Base-by-base conservation (phyloP, 345 rosid species). In the Salix arbutifolia region DNA sequence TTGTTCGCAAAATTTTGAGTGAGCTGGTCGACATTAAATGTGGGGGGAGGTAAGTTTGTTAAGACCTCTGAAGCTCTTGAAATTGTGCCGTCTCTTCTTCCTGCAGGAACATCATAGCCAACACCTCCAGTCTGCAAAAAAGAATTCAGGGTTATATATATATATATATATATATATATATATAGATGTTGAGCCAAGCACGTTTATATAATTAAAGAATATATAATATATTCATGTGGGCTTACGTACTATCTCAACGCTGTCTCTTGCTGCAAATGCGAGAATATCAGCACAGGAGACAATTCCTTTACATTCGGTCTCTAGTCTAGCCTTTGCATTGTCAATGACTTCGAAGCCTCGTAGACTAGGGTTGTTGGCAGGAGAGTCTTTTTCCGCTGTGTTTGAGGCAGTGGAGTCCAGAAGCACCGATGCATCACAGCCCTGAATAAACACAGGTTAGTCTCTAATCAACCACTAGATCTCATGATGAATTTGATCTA, bases 261-360 rank as follows among this genome's bases (percentile, higher is more conserved):
- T 83, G 53, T 90, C 90, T 35, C 89, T 84, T 10, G 91, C 91
- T 1, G 90, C 93, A 78, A 79, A 85, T 1, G 93, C 91, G 4
- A 87, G 35, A 31, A 90, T 84, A 46, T 87, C 94, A 73, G 94
- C 87, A 66, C 91, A 88, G 4, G 91, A 88, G 64, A 90, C 90
- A 4, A 85, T 77, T 71, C 89, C 89, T 70, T 82, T 65, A 48
- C 90, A 88, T 0, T 44, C 38, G 6, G 83, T 14, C 76, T 90
- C 89, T 0, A 90, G 53, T 70, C 77, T 80, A 18, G 84, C 46
- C 84, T 88, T 86, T 30, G 87, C 87, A 3, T 61, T 76, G 79
- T 88, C 87, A 31, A 88, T 86, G 68, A 87, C 87, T 74, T 86
- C 83, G 60, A 86, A 90, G 1, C 90, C 94, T 76, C 88, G 76